These are phyloP conservation scores for Allium fistulosum DNA, from an alignment of 106 monocot species.

Conservation along the genomic window DNA sequence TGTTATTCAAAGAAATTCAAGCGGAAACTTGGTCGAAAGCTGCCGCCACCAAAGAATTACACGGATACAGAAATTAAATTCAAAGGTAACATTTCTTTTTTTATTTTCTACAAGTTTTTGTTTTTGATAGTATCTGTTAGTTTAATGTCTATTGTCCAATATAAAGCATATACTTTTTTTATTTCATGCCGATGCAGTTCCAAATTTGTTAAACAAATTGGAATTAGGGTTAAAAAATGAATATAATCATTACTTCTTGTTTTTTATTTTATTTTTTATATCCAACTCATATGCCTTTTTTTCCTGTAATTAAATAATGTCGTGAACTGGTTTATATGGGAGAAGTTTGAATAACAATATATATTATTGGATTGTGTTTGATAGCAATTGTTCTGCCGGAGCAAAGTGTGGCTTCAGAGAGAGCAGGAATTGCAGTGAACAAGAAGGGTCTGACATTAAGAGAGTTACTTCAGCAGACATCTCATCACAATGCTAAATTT, in stretches of 20 bases:
- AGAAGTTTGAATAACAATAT: neutral
- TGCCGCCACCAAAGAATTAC: slow-evolving; percentile 77
- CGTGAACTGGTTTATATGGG: neutral
- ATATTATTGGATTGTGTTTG: slow-evolving; percentile 5
- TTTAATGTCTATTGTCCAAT: no score
- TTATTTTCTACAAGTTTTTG: neutral
- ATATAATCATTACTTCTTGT: no score
- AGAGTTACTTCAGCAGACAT: slow-evolving; percentile 87
- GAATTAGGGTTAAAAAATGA: no score
- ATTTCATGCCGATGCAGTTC: neutral
- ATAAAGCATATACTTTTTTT: neutral
- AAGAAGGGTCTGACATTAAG: slow-evolving; percentile 76
- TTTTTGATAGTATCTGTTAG: no score
- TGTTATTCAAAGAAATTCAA: slow-evolving; percentile 59
- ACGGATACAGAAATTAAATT: slow-evolving; percentile 74
- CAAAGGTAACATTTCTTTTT: slow-evolving; percentile 38
- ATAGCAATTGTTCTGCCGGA: slow-evolving; percentile 85
- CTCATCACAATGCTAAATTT: slow-evolving; percentile 80
- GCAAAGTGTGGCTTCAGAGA: slow-evolving; percentile 72
- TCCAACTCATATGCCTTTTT: no score
- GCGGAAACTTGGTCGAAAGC: slow-evolving; percentile 72
- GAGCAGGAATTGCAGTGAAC: slow-evolving; percentile 62
- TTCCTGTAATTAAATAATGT: no score
- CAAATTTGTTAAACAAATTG: neutral
- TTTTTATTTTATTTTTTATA: no score